These are phyloP conservation scores for Epichloe uncinata DNA, from an alignment of 2,329 filamentous ascomycete species.

Conservation along the genomic window DNA sequence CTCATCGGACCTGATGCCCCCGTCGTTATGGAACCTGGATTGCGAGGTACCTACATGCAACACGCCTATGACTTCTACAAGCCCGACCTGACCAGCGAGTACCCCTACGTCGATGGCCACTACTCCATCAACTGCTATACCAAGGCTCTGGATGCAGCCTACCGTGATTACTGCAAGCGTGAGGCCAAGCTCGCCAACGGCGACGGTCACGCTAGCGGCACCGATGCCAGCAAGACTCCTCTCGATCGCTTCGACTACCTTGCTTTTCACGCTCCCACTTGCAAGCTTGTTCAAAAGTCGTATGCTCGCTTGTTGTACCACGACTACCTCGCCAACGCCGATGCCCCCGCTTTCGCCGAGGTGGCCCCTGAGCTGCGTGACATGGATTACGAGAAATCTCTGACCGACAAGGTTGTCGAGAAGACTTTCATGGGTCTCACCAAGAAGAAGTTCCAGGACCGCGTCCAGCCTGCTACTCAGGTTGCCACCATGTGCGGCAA, in stretches of 20 bases:
- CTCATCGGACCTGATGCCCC: constrained; percentile 68
- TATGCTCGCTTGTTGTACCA: constrained; percentile 77
- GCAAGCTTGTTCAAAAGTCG: constrained; percentile 78
- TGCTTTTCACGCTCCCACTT: constrained; percentile 71
- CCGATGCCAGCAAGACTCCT: constrained; percentile 39
- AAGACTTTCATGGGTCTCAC: constrained; percentile 75
- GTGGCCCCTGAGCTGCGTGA: constrained; percentile 65
- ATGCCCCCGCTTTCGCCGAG: constrained; percentile 54
- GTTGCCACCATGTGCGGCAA: constrained; percentile 64
- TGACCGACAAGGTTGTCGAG: constrained; percentile 71
- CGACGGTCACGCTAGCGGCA: constrained; percentile 38
- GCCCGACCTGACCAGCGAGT: constrained; percentile 77
- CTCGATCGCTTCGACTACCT: constrained; percentile 77
- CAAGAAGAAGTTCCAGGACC: constrained; percentile 74
- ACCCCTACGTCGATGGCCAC: constrained; percentile 74
- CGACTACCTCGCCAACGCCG: constrained; percentile 63
- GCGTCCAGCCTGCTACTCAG: constrained; percentile 59
- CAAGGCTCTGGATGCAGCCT: constrained; percentile 66
- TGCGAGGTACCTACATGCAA: constrained; percentile 68
- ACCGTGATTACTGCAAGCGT: constrained; percentile 66
- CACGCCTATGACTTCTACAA: constrained; percentile 88
- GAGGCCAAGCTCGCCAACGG: constrained; percentile 46
- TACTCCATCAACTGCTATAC: constrained; percentile 74
- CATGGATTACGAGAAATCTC: constrained; percentile 65
- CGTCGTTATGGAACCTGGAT: constrained; percentile 62